Conservation (phyloP, 306 rosid genomes). For the Carpinus viminea region DNA sequence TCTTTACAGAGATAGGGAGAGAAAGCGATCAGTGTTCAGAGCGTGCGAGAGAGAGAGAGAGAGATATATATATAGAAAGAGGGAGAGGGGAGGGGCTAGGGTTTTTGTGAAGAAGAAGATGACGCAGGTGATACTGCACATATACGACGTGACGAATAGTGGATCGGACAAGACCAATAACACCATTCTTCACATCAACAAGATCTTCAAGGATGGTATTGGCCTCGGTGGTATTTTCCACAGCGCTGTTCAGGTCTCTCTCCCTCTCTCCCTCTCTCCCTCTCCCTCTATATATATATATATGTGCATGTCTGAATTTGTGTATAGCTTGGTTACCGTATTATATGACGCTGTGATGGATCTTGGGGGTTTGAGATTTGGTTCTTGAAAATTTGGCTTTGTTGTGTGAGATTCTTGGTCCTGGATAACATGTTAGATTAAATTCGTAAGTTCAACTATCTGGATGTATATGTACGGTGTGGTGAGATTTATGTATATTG, state of each 20-base stretch:
- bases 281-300: not conserved
- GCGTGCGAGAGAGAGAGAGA: conserved; percentile 6
- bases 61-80: no score
- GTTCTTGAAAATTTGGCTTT: conserved; percentile 4
- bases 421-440: not conserved
- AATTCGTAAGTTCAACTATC: not conserved
- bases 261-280: conserved; percentile 2
- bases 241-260: conserved; percentile 88
- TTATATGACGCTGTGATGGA: conserved; percentile 30
- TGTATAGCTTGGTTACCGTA: conserved; percentile 10
- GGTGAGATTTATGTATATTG: not conserved
- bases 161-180: conserved; percentile 96
- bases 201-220: conserved; percentile 97
- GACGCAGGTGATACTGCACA: conserved; percentile 82
- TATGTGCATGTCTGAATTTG: conserved; percentile 5
- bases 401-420: not conserved
- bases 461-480: not conserved
- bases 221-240: conserved; percentile 98
- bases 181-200: conserved; percentile 95
- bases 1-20: conserved; percentile 18
- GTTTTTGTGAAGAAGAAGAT: conserved; percentile 41
- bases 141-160: conserved; percentile 95
- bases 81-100: conserved; percentile 6
- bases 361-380: conserved; percentile 27
- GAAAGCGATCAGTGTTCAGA: conserved; percentile 3